A percentile compares a stretch with the other conserved stretches of the same genome.
Conservation (phyloP, 2,329 filamentous ascomycete species). For the Magnaporthiopsis rhizophila region DNA sequence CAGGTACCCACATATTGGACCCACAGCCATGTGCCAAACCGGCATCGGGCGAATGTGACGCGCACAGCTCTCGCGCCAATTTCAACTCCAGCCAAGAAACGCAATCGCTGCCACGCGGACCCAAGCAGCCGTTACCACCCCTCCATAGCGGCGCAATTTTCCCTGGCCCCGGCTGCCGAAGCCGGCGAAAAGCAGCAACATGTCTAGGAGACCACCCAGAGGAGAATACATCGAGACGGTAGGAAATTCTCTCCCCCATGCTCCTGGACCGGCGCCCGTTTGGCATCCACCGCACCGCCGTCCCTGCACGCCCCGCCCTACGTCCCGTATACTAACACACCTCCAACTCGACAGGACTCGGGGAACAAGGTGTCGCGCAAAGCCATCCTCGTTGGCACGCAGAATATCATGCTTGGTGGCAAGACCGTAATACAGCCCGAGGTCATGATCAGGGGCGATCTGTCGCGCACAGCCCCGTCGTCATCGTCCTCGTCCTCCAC, state of each 20-base stretch:
- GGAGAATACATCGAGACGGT: constrained; percentile 98
- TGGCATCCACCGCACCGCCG: not conserved
- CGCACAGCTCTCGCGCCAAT: not conserved
- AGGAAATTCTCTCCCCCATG: constrained; percentile 21
- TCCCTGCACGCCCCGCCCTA: not conserved
- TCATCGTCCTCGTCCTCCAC: constrained; percentile 30
- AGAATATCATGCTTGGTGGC: constrained; percentile 95
- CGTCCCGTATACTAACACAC: not conserved
- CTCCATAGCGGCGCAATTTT: not conserved
- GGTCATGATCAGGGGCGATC: constrained; percentile 86
- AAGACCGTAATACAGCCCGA: constrained; percentile 95
- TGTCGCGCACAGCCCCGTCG: constrained; percentile 51
- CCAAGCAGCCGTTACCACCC: too few relatives aligned
- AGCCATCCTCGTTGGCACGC: constrained; percentile 84
- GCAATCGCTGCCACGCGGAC: not conserved
- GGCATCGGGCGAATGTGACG: not conserved
- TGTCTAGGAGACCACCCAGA: constrained; percentile 72
- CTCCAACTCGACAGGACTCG: constrained; percentile 59
- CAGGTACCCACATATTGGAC: not conserved
- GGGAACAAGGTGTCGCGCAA: constrained; percentile 97
- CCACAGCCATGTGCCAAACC: not conserved
- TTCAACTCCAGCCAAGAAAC: not conserved
- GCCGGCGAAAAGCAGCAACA: constrained; percentile 26
- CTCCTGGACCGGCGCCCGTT: not conserved
- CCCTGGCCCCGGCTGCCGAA: not conserved